Base-by-base conservation (phyloP, 306 rosid species). In the Quercus ilex region DNA sequence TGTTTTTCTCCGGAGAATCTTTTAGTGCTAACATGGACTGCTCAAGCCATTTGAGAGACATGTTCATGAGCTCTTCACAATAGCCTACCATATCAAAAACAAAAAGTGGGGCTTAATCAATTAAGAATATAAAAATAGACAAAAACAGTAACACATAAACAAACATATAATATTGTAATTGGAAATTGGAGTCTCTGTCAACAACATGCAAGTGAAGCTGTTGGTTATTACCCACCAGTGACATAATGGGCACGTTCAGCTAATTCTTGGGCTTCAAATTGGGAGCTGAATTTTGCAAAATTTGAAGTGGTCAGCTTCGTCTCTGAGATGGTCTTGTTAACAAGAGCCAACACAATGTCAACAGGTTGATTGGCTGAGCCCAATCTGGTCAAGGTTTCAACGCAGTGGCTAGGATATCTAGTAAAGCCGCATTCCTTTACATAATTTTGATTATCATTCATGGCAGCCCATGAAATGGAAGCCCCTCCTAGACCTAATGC, bases 11-110 rank as follows among this genome's bases (percentile, higher is more conserved):
- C 0, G 88, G 85, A 15, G 85, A 77, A 19, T 71, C 35, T 67
- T 71, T 65, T 5, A 88, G 82, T 6, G 84, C 87, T 63, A 41
- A 49, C 41, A 79, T 26, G 56, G 90, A 77, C 65, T 88, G 88
- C 14, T 82, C 74, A 7, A 88, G 74, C 72, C 82, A 73, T 70
- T 84, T 84, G 46, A 75, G 69, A 52, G 92, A 86, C 86, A 86
- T 79, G 58, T 69, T 59, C 82, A 80, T 82, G 18, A 86, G 81
- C 71, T 73, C 82, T 74, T 84, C 74, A 62, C 92, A 88, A 15
- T 85, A 81, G 10, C 57, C 92, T 88, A 78, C 75, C 75, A 52
- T 28, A 41, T 41, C 11, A 8, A 41, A 25, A 14, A 30, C 28
- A 58, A 4, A 58, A 58, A 58, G 2, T 10, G 31, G 5, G 31